Evolutionary conservation across 176 grass and related monocot genomes (phyloP).

Genomic region (Hyparrhenia diplandra): DNA sequence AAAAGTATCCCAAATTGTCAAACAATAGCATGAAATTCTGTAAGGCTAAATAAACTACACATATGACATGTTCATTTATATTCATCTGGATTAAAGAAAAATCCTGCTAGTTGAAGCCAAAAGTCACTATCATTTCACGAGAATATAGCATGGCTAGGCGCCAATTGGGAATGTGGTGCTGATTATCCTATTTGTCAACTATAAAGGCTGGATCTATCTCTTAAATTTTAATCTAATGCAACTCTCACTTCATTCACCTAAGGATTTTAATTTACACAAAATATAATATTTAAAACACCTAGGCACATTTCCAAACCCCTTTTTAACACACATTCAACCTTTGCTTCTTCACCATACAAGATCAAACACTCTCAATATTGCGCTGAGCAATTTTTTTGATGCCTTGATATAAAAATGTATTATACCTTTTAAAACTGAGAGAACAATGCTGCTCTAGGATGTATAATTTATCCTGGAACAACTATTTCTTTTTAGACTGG

Average conservation of each 20-base stretch:
- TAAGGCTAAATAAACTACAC: background rate
- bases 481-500: background rate
- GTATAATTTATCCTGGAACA: background rate
- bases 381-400: background rate
- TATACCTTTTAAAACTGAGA: background rate
- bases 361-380: background rate
- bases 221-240: too few relatives aligned
- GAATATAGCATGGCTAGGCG: background rate
- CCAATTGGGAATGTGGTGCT: background rate
- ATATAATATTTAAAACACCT: background rate
- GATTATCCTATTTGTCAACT: background rate
- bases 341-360: background rate
- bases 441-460: background rate
- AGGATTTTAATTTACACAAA: background rate
- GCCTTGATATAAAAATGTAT: background rate
- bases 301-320: background rate
- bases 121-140: background rate
- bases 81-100: background rate
- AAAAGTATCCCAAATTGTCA: background rate
- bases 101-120: background rate
- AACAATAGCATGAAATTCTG: background rate
- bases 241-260: too few relatives aligned
- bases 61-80: background rate
- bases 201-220: background rate
- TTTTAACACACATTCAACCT: background rate